Conservation (phyloP, 2,329 filamentous ascomycete species). For the Gnomoniopsis sp. region DNA sequence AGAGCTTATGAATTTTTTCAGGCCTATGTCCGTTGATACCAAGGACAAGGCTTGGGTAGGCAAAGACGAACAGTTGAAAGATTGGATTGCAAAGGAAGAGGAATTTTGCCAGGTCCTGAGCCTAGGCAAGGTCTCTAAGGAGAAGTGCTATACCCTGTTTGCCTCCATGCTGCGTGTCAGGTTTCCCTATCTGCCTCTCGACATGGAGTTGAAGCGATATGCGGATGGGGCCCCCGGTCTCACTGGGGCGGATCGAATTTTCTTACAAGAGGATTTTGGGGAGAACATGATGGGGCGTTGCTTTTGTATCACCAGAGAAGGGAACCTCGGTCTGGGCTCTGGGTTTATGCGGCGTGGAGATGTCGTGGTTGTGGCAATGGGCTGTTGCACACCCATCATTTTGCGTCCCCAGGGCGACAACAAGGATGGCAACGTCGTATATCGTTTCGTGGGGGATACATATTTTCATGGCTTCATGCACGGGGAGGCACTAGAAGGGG, state of each 20-base stretch:
- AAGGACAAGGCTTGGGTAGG: background rate
- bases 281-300: constrained; percentile 4
- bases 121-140: background rate
- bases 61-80: background rate
- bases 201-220: background rate
- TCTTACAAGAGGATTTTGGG: background rate
- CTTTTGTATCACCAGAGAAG: background rate
- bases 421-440: background rate
- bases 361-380: background rate
- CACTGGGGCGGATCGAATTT: background rate
- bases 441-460: background rate
- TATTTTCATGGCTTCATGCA: constrained; percentile 2
- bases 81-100: background rate
- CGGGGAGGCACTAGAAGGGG: background rate
- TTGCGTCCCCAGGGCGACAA: background rate
- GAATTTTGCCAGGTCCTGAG: constrained; percentile 1
- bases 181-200: background rate
- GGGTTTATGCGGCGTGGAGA: background rate
- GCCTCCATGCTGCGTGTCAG: background rate
- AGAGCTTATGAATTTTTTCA: background rate
- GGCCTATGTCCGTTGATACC: background rate
- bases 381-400: background rate
- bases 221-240: background rate
- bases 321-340: background rate
- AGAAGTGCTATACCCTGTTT: background rate